Base-by-base conservation (phyloP, 2,329 filamentous ascomycete genomes). In the Penicillium glabrum region DNA sequence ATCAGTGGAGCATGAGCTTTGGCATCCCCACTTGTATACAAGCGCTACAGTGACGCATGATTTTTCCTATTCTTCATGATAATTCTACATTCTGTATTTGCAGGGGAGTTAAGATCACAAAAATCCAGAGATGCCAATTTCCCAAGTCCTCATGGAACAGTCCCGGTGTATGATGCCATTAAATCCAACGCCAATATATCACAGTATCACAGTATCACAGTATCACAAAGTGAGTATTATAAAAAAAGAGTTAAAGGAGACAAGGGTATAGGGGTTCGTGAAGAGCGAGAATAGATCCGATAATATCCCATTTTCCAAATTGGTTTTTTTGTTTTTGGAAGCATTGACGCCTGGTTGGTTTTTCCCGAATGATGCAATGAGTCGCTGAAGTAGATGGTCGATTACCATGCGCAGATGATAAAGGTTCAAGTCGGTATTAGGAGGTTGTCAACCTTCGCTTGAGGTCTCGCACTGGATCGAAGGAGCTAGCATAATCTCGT, bases 401-500 rank as follows among this genome's bases (percentile, higher is more conserved):
- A 37, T 39, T 19, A 16, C 14, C 31, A 33, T 14, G 5, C 4
- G 31, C 5, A 14, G 31, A 33, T n/a, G 16, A 8, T 19, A 46
- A 29, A 23, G 37, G 23, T 19, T 16, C 1, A 21, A 51, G 23
- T 9, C 7, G 19, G 13, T 41, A 64, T 57, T 58, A 74, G 21
- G 70, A 61, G n/a, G 73, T 61, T 19, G 72, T 69, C 53, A 75
- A 54, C 27, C 74, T 70, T 61, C 77, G 71, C 59, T 75, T 77
- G 57, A 77, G 69, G 58, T 79, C 75, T 41, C 90, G 84, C 56
- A 89, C 87, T 64, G 92, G 89, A 75, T 97, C 93, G 72, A 97
- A 96, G 2, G 89, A 91, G 70, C 89, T 90, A 64, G 90, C 90
- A 75, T 97, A 97, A 64, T 89, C 88, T 70, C 88, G 86, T 35